These are phyloP conservation scores for Brassica balearica DNA, from an alignment of 441 rosid species.

Conservation along the genomic window DNA sequence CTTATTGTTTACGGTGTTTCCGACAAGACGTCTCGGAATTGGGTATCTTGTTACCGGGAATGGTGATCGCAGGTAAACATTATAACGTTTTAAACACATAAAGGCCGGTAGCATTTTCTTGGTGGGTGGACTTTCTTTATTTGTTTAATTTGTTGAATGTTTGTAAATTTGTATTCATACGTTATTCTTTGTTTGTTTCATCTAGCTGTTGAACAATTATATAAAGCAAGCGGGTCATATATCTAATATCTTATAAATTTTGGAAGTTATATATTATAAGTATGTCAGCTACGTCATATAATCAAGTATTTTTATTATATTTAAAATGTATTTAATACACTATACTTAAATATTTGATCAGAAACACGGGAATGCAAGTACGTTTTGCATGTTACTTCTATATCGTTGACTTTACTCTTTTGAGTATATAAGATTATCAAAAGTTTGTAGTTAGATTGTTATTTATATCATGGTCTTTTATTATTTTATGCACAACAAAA, in stretches of 20 bases:
- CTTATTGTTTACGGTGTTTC: slow-evolving; percentile 61
- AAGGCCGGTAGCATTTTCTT: slow-evolving; percentile 1
- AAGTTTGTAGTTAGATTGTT: not conserved
- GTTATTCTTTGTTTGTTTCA: slow-evolving; percentile 4
- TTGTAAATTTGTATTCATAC: not conserved
- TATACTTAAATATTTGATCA: not conserved
- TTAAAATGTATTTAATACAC: not conserved
- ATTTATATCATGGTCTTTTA: not conserved
- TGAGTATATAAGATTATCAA: not conserved
- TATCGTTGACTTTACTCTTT: not conserved
- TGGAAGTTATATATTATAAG: not conserved
- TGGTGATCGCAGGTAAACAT: slow-evolving; percentile 27
- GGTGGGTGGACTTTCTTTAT: slow-evolving; percentile 24
- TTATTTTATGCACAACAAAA: not conserved
- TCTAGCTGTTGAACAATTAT: not conserved
- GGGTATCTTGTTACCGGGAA: slow-evolving; percentile 60
- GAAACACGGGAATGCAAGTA: not conserved
- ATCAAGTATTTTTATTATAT: not conserved
- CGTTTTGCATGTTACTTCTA: slow-evolving; percentile 4
- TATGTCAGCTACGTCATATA: not conserved
- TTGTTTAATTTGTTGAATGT: slow-evolving; percentile 2
- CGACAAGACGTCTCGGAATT: slow-evolving; percentile 64
- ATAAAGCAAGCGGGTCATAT: slow-evolving; percentile 23
- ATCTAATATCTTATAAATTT: not conserved
- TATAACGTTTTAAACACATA: not conserved